Base-by-base conservation (phyloP, 805 yeast genomes). In the Kodamaea laetipori region DNA sequence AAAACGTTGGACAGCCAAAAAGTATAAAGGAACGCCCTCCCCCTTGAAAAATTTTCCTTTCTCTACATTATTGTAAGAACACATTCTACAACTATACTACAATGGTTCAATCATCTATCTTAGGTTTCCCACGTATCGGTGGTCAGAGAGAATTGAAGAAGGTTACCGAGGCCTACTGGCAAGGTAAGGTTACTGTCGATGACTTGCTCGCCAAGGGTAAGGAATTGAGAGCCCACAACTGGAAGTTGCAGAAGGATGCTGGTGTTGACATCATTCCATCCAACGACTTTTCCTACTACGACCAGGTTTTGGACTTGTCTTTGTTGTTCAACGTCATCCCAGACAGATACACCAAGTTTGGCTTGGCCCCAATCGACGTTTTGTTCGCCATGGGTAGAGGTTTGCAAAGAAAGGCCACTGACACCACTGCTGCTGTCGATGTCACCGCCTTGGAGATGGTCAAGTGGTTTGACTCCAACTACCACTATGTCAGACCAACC, bases 71-170 rank as follows among this genome's bases (percentile, higher is more conserved):
- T 35, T 35, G 38, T 35, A 35, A 35, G 38, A 35, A 35, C 38
- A 35, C 38, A 35, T 34, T 34, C 37, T 37, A 37, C 39, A 25
- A 37, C 30, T n/a, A 17, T 42, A 21, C 24, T 21, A 77, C 48
- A 63, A 92, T 92, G 98, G 98, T 92, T 74, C 84, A 84, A 75
- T 92, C 98, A 54, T 82, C 97, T 67, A 95, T 94, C 62, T 82
- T 94, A 76, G 99, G 99, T 73, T 94, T 94, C 94, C 99, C 99
- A 77, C 94, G 99, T 81, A 94, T 92, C 67, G 99, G 99, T 66
- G 94, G 97, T 63, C 90, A 90, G 80, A 94, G 99, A 83, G 99
- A 94, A 80, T 84, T 94, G 74, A 94, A 94, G 80, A 94, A 94
- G 77, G 88, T 89, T 73, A 94, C 99, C 60, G 99, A 94, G 79